Percentiles rank a stretch among this genome's conserved stretches.
Evolutionary conservation across 257 asterid species (phyloP).

Genomic region (Pogostemon cablin): DNA sequence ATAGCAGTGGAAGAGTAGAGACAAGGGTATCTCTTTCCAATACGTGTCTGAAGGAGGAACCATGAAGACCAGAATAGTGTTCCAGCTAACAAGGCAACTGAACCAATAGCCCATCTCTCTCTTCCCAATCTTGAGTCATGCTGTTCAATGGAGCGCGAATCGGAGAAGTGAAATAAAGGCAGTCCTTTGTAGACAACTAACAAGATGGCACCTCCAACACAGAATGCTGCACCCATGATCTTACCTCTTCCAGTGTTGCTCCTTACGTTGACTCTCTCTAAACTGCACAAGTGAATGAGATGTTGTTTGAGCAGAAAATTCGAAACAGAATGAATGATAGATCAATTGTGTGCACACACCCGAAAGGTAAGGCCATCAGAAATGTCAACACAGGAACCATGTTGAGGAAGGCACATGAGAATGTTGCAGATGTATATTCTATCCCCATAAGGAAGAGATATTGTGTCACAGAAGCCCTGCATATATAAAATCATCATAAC

Average conservation of each 20-base stretch:
- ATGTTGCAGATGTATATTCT: slow-evolving; percentile 75
- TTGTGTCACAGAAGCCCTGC: slow-evolving; percentile 72
- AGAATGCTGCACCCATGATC: slow-evolving; percentile 58
- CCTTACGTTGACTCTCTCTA: slow-evolving; percentile 53
- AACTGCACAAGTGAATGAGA: slow-evolving; percentile 35
- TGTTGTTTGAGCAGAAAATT: background rate
- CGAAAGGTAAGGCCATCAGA: slow-evolving; percentile 68
- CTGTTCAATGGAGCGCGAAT: slow-evolving; percentile 16
- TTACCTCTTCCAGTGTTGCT: slow-evolving; percentile 60
- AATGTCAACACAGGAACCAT: slow-evolving; percentile 67
- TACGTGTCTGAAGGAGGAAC: slow-evolving; percentile 62
- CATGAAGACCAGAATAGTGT: slow-evolving; percentile 73
- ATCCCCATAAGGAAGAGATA: slow-evolving; percentile 75
- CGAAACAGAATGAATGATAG: background rate
- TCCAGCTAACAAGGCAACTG: slow-evolving; percentile 59
- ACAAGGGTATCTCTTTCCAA: slow-evolving; percentile 66
- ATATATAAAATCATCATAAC: slow-evolving; percentile 1
- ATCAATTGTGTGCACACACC: slow-evolving; percentile 39
- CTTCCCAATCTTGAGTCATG: slow-evolving; percentile 20
- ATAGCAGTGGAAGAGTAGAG: slow-evolving; percentile 74
- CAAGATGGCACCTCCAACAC: slow-evolving; percentile 64
- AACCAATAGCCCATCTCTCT: slow-evolving; percentile 60
- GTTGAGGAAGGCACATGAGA: slow-evolving; percentile 73
- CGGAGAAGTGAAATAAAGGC: slow-evolving; percentile 54
- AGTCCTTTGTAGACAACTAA: slow-evolving; percentile 53